These are phyloP conservation scores for Populus hybrid DNA, from an alignment of 441 rosid genomes.

Conservation along the genomic window DNA sequence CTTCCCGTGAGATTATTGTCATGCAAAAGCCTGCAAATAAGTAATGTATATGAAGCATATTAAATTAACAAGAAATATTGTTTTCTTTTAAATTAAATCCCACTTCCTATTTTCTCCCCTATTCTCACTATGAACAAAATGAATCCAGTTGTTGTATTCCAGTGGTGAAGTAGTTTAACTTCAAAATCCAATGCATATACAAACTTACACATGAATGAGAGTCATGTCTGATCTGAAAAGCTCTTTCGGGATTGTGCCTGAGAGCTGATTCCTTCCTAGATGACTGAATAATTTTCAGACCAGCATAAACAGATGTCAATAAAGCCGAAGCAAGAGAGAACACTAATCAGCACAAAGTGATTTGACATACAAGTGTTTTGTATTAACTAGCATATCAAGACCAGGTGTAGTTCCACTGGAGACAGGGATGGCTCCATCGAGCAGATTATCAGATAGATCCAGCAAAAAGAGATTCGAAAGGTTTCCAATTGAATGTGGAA, in stretches of 20 bases:
- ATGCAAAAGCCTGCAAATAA: conserved; percentile 57
- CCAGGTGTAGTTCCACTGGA: conserved; percentile 61
- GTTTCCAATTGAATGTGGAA: conserved; percentile 68
- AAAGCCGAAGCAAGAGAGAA: neutral
- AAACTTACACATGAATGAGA: conserved; percentile 66
- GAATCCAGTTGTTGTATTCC: too few relatives aligned
- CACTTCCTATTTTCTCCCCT: too few relatives aligned
- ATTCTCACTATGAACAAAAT: too few relatives aligned
- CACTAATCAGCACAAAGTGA: neutral
- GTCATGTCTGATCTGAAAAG: conserved; percentile 59
- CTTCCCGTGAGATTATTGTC: conserved; percentile 48
- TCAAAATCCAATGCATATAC: neutral
- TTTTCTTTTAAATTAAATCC: too few relatives aligned
- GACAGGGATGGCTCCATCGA: conserved; percentile 65
- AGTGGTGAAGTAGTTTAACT: too few relatives aligned
- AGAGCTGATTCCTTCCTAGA: conserved; percentile 57
- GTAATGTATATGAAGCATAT: neutral
- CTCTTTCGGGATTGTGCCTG: conserved; percentile 50
- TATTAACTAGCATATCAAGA: conserved; percentile 55
- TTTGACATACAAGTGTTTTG: conserved; percentile 66
- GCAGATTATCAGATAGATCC: conserved; percentile 70
- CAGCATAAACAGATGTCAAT: neutral
- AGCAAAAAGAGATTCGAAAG: conserved; percentile 60
- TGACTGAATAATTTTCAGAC: conserved; percentile 41
- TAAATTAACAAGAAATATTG: too few relatives aligned